A percentile compares a stretch with the other conserved stretches of the same genome.
phyloP scores from a whole-genome alignment of 192 early-diverging fungal genomes.

The Backusella tarrabulga region DNA sequence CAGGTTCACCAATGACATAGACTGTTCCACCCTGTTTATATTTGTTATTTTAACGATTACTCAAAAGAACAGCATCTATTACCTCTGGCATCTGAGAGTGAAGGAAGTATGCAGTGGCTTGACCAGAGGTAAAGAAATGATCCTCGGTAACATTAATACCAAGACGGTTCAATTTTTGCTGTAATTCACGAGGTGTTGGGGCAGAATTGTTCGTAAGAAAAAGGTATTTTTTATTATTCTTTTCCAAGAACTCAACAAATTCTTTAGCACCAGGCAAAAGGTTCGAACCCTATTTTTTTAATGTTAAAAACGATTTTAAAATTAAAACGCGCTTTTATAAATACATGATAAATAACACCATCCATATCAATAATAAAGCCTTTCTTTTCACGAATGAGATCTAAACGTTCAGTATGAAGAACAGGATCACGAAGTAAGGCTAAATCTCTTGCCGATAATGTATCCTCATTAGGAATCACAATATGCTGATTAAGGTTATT shows the following conservation, averaged over 20 bases:
- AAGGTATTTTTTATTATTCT: slow-evolving; percentile 53
- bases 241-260: slow-evolving; percentile 49
- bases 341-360: slow-evolving; percentile 56
- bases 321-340: not conserved
- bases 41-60: not conserved
- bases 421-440: slow-evolving; percentile 25
- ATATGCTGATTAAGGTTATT: not conserved
- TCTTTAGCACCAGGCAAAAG: slow-evolving; percentile 57
- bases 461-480: not conserved
- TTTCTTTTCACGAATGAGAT: slow-evolving; percentile 39
- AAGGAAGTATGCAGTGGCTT: slow-evolving; percentile 56
- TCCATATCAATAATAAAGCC: slow-evolving; percentile 63
- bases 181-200: slow-evolving; percentile 56
- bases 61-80: not conserved
- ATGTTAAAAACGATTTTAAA: no score
- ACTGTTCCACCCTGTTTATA: slow-evolving; percentile 32
- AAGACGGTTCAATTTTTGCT: slow-evolving; percentile 46
- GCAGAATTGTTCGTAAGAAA: slow-evolving; percentile 64
- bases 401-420: slow-evolving; percentile 27
- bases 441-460: slow-evolving; percentile 10
- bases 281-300: slow-evolving; percentile 30
- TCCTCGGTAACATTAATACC: slow-evolving; percentile 47
- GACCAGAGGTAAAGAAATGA: slow-evolving; percentile 57
- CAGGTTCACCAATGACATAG: slow-evolving; percentile 61
- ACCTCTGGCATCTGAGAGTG: slow-evolving; percentile 49